Base-by-base conservation (phyloP, 352 stramenopile species). In the Phytopythium vexans region DNA sequence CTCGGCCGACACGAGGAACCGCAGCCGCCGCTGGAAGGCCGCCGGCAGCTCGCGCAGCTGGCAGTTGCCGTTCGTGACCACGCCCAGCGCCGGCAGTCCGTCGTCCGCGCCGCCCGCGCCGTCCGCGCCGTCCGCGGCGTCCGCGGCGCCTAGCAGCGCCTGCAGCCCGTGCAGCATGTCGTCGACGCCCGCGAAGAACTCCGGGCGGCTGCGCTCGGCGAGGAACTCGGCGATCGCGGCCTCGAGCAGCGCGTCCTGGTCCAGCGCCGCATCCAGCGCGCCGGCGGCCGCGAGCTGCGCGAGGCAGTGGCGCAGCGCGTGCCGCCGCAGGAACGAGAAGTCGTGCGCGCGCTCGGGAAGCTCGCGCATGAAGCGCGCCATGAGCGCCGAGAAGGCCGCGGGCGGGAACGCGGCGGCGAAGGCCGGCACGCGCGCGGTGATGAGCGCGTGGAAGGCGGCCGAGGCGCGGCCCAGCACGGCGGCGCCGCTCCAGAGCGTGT, bases 51-150 rank as follows among this genome's bases (percentile, higher is more conserved):
- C 56, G 8, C 70, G 51, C 38, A 77, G 57, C 4, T 72, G 45
- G 56, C 77, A 88, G 61, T 91, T 91, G 45, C 80, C 77, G 58
- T 91, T 91, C n/a, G 80, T 91, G 51, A 91, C 84, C 36, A 82
- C 68, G 32, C 80, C 80, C 42, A 88, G 37, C 5, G 74, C 3
- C n/a, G 3, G 3, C 9, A 5, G 4, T 8, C n/a, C 48, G 9
- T 42, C 48, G 21, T 34, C 6, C 6, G 6, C 46, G 27, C 34
- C 46, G 34, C 2, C 48, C 11, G 15, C 16, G n/a, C 4, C 37
- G 9, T n/a, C 48, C 15, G 15, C 36, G n/a, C n/a, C n/a, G n/a
- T n/a, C n/a, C n/a, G n/a, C n/a, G n/a, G n/a, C 48, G 21, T 34
- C 6, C 21, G 21, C 21, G 21, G 21, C 21, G 21, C 2, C 21